Base-by-base conservation (phyloP, 2,329 filamentous ascomycete genomes). In the Chrysosporium queenslandicum region DNA sequence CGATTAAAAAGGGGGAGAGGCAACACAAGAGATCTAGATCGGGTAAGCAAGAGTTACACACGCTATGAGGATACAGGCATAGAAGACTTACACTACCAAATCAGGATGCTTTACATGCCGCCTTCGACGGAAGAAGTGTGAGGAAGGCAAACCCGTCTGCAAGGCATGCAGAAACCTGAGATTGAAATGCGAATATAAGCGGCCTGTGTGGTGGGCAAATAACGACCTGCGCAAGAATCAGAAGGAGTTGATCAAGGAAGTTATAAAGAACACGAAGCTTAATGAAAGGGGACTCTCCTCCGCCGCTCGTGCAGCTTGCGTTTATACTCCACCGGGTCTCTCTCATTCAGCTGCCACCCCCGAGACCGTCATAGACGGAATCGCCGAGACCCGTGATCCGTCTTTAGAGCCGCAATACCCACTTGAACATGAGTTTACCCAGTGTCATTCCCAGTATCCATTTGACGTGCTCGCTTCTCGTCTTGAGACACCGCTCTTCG, bases 131-230 rank as follows among this genome's bases (percentile, higher is more conserved):
- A 85, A 85, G 73, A 85, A 85, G 73, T 85, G 82, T 63, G 81
- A 85, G 59, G 82, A 85, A 64, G 76, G 75, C 56, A 82, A 81
- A 63, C 75, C 79, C n/a, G 68, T 74, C 46, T 85, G 82, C 66
- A 76, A 74, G 61, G 80, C 81, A 54, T 85, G 81, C 71, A 76
- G 73, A 58, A 79, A 83, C 64, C 83, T 98, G 53, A 86, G 86
- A 50, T 78, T 98, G 53, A 77, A 79, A 63, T 98, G 92, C 74
- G 89, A 97, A 75, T 98, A 97, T 75, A 95, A 94, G 77, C 78
- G 90, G 65, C 92, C 92, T 34, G 81, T 87, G 72, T 98, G 92
- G 92, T 98, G 92, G 92, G 86, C 85, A 72, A 96, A 92, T 76
- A 86, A 86, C 64, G 89, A 95, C 58, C 82, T 86, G 64, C 79